phyloP scores from a whole-genome alignment of 2,329 filamentous ascomycete genomes.

The Xylariaceae sp. region DNA sequence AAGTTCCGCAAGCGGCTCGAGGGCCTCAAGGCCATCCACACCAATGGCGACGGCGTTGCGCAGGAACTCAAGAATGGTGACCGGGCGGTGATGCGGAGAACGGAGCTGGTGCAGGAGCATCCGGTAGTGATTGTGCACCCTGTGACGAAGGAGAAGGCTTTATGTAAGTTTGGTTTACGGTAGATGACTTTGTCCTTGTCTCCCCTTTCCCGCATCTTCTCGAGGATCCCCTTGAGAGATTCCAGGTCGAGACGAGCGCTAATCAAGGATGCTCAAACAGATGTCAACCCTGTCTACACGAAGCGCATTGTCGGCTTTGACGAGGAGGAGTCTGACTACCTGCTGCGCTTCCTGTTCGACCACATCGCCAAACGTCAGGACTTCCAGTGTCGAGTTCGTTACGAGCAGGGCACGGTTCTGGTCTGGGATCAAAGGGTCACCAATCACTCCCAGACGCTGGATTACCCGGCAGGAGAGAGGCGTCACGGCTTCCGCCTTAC shows the following conservation, averaged over 20 bases:
- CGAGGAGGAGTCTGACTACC: conserved; percentile 62
- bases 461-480: conserved; percentile 12
- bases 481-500: conserved; percentile 12
- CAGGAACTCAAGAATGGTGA: conserved; percentile 30
- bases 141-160: conserved; percentile 62
- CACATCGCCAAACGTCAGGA: conserved; percentile 46
- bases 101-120: conserved; percentile 57
- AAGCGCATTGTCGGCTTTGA: conserved; percentile 62
- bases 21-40: conserved; percentile 62
- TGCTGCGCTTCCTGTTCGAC: conserved; percentile 62
- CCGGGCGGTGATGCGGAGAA: conserved; percentile 55
- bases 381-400: conserved; percentile 59
- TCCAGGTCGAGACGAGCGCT: too few relatives aligned
- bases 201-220: neutral
- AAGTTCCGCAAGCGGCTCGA: conserved; percentile 62
- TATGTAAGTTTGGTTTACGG: conserved; percentile 33
- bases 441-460: conserved; percentile 8
- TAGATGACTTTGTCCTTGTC: neutral
- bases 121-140: conserved; percentile 64
- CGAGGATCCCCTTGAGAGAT: too few relatives aligned
- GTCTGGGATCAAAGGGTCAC: conserved; percentile 50
- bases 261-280: neutral
- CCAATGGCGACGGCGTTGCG: conserved; percentile 48
- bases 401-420: conserved; percentile 57
- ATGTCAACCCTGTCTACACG: conserved; percentile 59